phyloP scores from a whole-genome alignment of 306 rosid species.

The Sicyos edulis region DNA sequence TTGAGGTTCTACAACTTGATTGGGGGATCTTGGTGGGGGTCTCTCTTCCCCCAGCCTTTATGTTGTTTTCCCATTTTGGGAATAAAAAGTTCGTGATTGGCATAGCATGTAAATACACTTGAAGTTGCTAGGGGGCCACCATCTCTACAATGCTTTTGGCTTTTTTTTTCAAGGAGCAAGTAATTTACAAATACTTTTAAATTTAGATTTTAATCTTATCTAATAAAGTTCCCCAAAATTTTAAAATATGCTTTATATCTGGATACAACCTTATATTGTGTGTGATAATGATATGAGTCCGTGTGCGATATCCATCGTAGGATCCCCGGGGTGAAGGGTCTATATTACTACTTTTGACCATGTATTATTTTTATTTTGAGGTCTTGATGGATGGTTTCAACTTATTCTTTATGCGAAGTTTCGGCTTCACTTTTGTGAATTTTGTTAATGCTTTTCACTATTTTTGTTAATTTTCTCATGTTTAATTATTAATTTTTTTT shows the following conservation, averaged over 20 bases:
- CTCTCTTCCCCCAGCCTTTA: not conserved
- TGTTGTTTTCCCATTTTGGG: not conserved
- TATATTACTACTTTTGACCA: not conserved
- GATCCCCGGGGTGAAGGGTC: not conserved
- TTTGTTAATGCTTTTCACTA: not conserved
- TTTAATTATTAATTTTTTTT: not conserved
- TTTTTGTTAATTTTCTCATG: not conserved
- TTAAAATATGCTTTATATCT: not conserved
- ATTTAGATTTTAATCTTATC: not conserved
- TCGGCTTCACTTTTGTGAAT: not conserved
- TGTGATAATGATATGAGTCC: not conserved
- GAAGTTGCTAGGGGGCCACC: constrained; percentile 1
- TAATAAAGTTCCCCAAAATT: not conserved
- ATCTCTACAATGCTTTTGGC: not conserved
- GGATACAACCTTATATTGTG: not conserved
- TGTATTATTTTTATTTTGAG: not conserved
- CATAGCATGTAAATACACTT: not conserved
- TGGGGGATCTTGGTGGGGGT: not conserved
- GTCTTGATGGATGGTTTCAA: not conserved
- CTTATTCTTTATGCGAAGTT: not conserved
- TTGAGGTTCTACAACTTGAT: not conserved
- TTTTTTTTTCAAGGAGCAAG: not conserved
- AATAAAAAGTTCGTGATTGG: too few species aligned
- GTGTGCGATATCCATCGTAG: not conserved
- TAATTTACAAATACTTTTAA: not conserved